Conservation (phyloP, 2,329 filamentous ascomycete genomes). For the Xylaria sp. region DNA sequence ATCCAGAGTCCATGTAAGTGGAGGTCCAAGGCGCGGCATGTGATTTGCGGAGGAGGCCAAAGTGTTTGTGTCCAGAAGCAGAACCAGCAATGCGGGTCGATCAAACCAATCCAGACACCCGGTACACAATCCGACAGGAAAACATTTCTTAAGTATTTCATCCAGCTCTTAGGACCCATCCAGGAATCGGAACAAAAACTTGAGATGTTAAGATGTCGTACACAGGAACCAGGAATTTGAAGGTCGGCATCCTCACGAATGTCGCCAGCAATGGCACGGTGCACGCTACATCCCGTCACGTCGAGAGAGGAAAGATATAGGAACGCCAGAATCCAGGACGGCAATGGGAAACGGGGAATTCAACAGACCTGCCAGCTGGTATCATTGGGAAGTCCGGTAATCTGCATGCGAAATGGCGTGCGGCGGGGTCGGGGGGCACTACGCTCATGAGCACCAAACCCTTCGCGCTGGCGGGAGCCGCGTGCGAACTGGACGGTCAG, state of each 20-base stretch:
- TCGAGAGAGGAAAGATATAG: slow-evolving; percentile 43
- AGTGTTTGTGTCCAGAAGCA: slow-evolving; percentile 47
- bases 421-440: slow-evolving; percentile 81
- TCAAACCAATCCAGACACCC: slow-evolving; percentile 48
- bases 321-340: slow-evolving; percentile 50
- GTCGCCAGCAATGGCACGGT: slow-evolving; percentile 44
- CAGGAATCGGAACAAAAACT: slow-evolving; percentile 42
- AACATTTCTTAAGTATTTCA: slow-evolving; percentile 46
- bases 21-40: slow-evolving; percentile 62
- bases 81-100: slow-evolving; percentile 48
- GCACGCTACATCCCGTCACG: slow-evolving; percentile 43
- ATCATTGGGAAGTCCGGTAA: slow-evolving; percentile 94
- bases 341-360: slow-evolving; percentile 65
- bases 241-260: slow-evolving; percentile 43
- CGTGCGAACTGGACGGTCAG: slow-evolving; percentile 98
- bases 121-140: slow-evolving; percentile 46
- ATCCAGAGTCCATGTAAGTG: slow-evolving; percentile 84
- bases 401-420: slow-evolving; percentile 96
- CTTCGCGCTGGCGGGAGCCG: slow-evolving; percentile 72
- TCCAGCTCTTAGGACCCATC: slow-evolving; percentile 47
- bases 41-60: slow-evolving; percentile 49
- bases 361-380: slow-evolving; percentile 99
- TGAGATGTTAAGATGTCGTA: slow-evolving; percentile 41
- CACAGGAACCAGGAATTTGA: slow-evolving; percentile 41
- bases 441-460: slow-evolving; percentile 65